Percentiles rank a stretch among this genome's conserved stretches.
Conservation (phyloP, 2,329 filamentous ascomycete genomes). For the Amauroascus verrucosus region DNA sequence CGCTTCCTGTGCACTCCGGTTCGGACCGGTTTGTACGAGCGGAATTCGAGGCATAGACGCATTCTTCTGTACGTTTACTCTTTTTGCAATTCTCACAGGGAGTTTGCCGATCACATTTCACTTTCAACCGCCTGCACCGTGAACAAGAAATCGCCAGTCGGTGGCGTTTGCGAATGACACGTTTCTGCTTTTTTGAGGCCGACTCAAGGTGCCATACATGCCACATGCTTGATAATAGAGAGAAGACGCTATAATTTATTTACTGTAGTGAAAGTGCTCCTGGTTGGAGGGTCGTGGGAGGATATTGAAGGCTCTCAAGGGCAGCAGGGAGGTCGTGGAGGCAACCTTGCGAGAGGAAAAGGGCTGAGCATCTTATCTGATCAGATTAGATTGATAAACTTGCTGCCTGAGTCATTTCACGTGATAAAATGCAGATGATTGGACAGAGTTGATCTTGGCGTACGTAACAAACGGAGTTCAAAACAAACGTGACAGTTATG, state of each 20-base stretch:
- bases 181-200: conserved; percentile 7
- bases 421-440: neutral
- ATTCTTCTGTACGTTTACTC: conserved; percentile 10
- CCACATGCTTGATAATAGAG: conserved; percentile 2
- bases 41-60: conserved; percentile 6
- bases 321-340: neutral
- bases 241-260: neutral
- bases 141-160: conserved; percentile 10
- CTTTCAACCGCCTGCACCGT: conserved; percentile 14
- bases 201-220: conserved; percentile 11
- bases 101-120: conserved; percentile 12
- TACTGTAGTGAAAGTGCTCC: neutral
- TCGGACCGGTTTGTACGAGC: neutral
- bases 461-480: too few relatives aligned
- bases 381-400: conserved; percentile 10
- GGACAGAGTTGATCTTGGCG: neutral
- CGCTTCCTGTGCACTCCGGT: neutral
- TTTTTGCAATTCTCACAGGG: conserved; percentile 12
- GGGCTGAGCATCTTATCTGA: conserved; percentile 7
- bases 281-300: neutral
- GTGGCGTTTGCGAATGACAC: conserved; percentile 9
- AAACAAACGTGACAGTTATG: too few relatives aligned
- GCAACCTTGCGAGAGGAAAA: neutral
- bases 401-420: neutral
- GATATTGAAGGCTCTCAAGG: neutral